phyloP scores from a whole-genome alignment of 352 stramenopile species.

The Phytophthora syringae region DNA sequence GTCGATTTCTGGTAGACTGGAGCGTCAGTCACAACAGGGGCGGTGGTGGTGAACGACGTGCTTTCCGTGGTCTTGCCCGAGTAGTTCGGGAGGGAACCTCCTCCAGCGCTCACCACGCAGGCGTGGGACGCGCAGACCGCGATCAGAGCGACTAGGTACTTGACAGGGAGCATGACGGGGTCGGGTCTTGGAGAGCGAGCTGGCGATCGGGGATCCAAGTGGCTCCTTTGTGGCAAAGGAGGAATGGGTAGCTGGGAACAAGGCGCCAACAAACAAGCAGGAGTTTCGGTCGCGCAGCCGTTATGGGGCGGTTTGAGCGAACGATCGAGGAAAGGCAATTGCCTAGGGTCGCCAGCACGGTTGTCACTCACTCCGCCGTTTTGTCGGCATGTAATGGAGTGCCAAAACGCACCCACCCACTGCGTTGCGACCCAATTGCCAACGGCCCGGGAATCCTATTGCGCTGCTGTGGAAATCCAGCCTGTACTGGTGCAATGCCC shows the following conservation, averaged over 20 bases:
- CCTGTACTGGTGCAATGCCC: not conserved
- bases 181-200: conserved; percentile 12
- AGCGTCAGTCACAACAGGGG: conserved; percentile 1
- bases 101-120: conserved; percentile 26
- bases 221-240: conserved; percentile 37
- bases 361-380: not conserved
- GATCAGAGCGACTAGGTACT: conserved; percentile 38
- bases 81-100: conserved; percentile 23
- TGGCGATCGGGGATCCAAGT: conserved; percentile 11
- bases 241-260: conserved; percentile 20
- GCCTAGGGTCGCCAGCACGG: not conserved
- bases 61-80: not conserved
- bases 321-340: conserved; percentile 33
- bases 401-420: too few relatives aligned
- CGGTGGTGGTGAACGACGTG: not conserved
- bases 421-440: too few relatives aligned
- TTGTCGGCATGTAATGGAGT: not conserved
- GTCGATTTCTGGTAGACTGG: conserved; percentile 3
- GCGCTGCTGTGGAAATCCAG: too few relatives aligned
- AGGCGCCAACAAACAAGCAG: not conserved
- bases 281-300: conserved; percentile 17
- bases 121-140: conserved; percentile 27
- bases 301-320: conserved; percentile 13
- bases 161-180: conserved; percentile 34
- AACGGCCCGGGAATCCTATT: not conserved